Conservation (phyloP, 805 yeast species). For the Suhomyces pyralidae region DNA sequence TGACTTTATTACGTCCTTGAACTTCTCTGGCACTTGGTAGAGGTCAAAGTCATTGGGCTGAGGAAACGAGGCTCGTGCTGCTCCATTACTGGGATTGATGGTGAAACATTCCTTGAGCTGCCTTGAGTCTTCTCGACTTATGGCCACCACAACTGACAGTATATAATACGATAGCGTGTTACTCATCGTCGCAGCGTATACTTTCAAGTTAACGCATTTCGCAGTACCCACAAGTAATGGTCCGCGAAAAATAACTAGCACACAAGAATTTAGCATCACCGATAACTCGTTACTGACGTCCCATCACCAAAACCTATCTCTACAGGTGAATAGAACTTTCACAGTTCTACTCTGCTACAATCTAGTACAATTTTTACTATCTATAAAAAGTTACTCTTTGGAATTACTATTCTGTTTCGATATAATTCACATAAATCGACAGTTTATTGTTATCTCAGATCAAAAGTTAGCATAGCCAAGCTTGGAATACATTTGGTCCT, state of each 20-base stretch:
- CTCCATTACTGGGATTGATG: slow-evolving; percentile 37
- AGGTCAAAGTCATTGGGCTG: slow-evolving; percentile 42
- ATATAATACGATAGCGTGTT: slow-evolving; percentile 15
- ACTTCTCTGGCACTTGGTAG: slow-evolving; percentile 35
- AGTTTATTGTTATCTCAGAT: not conserved
- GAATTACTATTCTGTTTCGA: too few species aligned
- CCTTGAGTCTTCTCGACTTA: slow-evolving; percentile 15
- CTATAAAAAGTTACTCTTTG: too few species aligned
- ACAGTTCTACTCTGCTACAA: not conserved
- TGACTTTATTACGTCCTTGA: slow-evolving; percentile 28
- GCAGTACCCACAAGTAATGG: not conserved
- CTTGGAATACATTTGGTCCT: too few species aligned
- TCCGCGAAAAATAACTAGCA: not conserved
- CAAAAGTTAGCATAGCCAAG: not conserved
- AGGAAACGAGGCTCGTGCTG: slow-evolving; percentile 26
- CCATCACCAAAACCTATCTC: not conserved
- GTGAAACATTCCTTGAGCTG: slow-evolving; percentile 24
- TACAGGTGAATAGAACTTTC: not conserved
- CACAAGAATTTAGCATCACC: not conserved
- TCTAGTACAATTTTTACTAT: too few species aligned
- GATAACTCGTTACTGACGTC: not conserved
- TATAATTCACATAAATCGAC: too few species aligned
- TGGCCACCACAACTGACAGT: slow-evolving; percentile 18
- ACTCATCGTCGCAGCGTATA: not conserved
- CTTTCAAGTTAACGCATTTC: not conserved